These are phyloP conservation scores for Tagetes erecta DNA, from an alignment of 129 eudicot species.

Conservation along the genomic window DNA sequence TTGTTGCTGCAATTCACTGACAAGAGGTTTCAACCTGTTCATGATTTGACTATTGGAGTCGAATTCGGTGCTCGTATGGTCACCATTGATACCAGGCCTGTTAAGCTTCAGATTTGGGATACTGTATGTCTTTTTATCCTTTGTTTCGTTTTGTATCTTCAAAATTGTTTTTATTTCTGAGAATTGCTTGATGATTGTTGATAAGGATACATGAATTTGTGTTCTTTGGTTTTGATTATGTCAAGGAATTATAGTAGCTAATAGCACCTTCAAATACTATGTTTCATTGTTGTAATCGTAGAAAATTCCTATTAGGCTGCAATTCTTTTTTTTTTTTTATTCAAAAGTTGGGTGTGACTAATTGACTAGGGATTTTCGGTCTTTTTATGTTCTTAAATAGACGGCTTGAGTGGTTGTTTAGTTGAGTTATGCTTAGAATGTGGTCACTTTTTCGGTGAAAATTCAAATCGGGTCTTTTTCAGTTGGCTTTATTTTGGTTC, in stretches of 20 bases:
- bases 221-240: slow-evolving; percentile 14
- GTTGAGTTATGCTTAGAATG: not conserved
- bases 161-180: not conserved
- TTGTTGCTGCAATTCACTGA: slow-evolving; percentile 85
- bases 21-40: slow-evolving; percentile 93
- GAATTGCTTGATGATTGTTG: not conserved
- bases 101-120: slow-evolving; percentile 96
- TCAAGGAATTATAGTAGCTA: not conserved
- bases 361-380: not conserved
- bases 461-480: not conserved
- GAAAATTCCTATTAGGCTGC: not conserved
- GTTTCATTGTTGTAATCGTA: slow-evolving; percentile 5
- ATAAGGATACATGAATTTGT: slow-evolving; percentile 5
- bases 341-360: not conserved
- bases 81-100: slow-evolving; percentile 57
- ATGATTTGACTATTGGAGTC: slow-evolving; percentile 85
- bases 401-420: not conserved
- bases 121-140: slow-evolving; percentile 44
- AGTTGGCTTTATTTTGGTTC: slow-evolving; percentile 2
- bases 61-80: slow-evolving; percentile 96
- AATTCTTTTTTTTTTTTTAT: too few relatives aligned
- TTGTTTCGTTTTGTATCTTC: not conserved
- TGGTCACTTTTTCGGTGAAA: slow-evolving; percentile 1
- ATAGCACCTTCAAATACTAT: not conserved
- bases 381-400: not conserved